A percentile compares a stretch with the other conserved stretches of the same genome.
phyloP scores from a whole-genome alignment of 1,284 basidiomycete genomes.

The Ganoderma lucidum region DNA sequence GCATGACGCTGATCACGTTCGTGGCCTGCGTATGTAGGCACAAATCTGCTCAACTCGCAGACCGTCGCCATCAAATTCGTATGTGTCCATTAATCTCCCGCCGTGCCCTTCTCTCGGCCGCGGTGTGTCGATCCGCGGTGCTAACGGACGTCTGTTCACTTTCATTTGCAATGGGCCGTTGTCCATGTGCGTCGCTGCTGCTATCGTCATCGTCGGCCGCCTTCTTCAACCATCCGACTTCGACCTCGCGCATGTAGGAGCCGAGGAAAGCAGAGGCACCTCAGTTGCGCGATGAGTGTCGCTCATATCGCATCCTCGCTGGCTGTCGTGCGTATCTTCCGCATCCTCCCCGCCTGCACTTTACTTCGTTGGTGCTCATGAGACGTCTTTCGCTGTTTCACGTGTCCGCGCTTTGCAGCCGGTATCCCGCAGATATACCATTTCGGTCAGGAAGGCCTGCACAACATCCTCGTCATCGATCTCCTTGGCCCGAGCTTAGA shows the following conservation, averaged over 20 bases:
- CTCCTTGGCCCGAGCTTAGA: slow-evolving; percentile 93
- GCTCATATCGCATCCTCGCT: slow-evolving; percentile 94
- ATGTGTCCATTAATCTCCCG: slow-evolving; percentile 45
- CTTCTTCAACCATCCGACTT: background rate
- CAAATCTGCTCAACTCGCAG: slow-evolving; percentile 94
- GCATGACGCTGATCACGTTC: background rate
- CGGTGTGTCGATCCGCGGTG: slow-evolving; percentile 1
- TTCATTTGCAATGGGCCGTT: slow-evolving; percentile 9
- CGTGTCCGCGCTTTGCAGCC: slow-evolving; percentile 52
- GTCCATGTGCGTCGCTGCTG: slow-evolving; percentile 15
- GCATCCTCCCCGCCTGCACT: background rate
- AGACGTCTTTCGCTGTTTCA: background rate
- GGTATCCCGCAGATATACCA: slow-evolving; percentile 97
- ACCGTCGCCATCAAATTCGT: slow-evolving; percentile 99
- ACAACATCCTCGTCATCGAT: slow-evolving; percentile 97
- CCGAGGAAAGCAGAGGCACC: slow-evolving; percentile 96
- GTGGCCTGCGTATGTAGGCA: slow-evolving; percentile 60
- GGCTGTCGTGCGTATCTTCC: slow-evolving; percentile 80
- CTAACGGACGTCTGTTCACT: slow-evolving; percentile 14
- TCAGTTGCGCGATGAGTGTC: slow-evolving; percentile 95
- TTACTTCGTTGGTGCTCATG: background rate
- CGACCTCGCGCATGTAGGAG: slow-evolving; percentile 62
- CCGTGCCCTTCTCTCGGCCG: background rate
- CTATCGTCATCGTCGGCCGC: background rate
- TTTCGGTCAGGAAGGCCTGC: slow-evolving; percentile 97